Percentiles rank a stretch among this genome's conserved stretches.
These are phyloP conservation scores for Dictyophora rubrovolvata DNA, from an alignment of 768 basidiomycete species.

Conservation along the genomic window DNA sequence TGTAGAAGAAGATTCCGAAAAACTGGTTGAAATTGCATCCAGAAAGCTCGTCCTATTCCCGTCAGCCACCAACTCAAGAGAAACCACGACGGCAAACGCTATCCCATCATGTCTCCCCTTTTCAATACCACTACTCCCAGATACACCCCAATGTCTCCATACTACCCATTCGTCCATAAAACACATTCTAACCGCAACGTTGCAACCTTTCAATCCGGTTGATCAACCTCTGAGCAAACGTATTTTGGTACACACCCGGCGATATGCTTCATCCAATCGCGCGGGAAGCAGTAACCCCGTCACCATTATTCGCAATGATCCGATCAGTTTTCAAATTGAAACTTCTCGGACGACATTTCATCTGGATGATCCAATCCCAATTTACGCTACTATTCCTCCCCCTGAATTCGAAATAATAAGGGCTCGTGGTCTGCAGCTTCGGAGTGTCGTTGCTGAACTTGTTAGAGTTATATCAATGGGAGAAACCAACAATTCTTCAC, in stretches of 20 bases:
- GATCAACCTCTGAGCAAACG: conserved; percentile 36
- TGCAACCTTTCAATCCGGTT: conserved; percentile 35
- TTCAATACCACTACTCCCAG: conserved; percentile 65
- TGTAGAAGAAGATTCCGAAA: conserved; percentile 50
- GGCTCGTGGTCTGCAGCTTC: conserved; percentile 59
- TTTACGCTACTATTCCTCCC: conserved; percentile 74
- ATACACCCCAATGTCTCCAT: conserved; percentile 76
- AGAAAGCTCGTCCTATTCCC: conserved; percentile 49
- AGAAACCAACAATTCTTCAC: not conserved
- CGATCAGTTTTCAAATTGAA: conserved; percentile 59
- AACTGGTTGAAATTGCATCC: conserved; percentile 55
- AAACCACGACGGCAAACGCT: conserved; percentile 14
- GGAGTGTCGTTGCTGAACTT: conserved; percentile 75
- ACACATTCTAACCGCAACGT: conserved; percentile 58
- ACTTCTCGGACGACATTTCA: conserved; percentile 63
- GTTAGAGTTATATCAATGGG: conserved; percentile 32
- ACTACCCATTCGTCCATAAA: conserved; percentile 64
- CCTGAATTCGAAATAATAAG: conserved; percentile 59
- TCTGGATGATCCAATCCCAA: conserved; percentile 62
- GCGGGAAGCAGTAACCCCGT: conserved; percentile 34
- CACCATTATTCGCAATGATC: conserved; percentile 40
- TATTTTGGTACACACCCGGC: conserved; percentile 58
- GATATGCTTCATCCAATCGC: conserved; percentile 56
- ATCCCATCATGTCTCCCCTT: conserved; percentile 67
- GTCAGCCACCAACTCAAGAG: conserved; percentile 24